Conservation (phyloP, 139 green algal genomes). For the Chlorella sorokiniana region DNA sequence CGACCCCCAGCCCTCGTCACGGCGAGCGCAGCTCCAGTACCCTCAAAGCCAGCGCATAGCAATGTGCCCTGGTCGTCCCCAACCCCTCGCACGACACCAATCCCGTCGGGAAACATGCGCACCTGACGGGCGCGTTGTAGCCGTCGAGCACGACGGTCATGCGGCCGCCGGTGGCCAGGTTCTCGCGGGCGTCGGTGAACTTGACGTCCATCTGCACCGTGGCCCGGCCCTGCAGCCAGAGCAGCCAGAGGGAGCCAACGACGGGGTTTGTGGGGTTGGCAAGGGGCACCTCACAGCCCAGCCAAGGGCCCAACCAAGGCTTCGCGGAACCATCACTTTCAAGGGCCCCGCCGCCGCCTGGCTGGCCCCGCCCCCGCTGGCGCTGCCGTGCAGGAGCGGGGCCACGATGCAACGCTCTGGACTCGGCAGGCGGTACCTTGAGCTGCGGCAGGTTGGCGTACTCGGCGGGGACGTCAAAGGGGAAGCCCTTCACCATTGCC, state of each 20-base stretch:
- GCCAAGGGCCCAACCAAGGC: too few species aligned
- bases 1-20: too few species aligned
- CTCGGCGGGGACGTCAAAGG: conserved; percentile 88
- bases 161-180: conserved; percentile 49
- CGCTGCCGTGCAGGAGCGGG: too few species aligned
- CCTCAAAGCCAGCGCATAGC: too few species aligned
- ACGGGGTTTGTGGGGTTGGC: background rate
- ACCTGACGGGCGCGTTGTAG: conserved; percentile 95
- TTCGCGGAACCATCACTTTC: too few species aligned
- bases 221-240: conserved; percentile 77
- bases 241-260: background rate
- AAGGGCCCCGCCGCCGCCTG: too few species aligned
- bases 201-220: conserved; percentile 90
- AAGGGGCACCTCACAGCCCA: too few species aligned
- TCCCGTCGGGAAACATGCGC: too few species aligned
- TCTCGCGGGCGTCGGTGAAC: conserved; percentile 69
- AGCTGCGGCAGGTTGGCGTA: conserved; percentile 90
- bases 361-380: too few species aligned
- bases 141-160: conserved; percentile 90
- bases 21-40: too few species aligned
- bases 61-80: too few species aligned
- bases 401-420: too few species aligned
- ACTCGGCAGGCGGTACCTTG: conserved; percentile 71
- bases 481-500: conserved; percentile 93
- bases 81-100: background rate